Evolutionary conservation across 495 filamentous ascomycete genomes (phyloP).

Genomic region (Daldinia concentrica): DNA sequence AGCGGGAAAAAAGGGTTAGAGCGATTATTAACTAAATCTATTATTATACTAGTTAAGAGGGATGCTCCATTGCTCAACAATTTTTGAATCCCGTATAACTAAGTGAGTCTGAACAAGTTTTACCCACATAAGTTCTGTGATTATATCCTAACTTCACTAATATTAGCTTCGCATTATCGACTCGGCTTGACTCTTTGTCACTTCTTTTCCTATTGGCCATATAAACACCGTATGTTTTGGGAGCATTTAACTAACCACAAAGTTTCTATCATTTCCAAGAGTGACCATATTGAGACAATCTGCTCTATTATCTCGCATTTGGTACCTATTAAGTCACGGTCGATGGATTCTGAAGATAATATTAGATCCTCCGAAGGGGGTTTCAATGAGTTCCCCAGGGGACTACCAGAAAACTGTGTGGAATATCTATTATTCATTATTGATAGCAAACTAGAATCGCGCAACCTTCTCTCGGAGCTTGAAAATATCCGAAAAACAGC

Average conservation of each 20-base stretch:
- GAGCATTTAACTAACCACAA: neutral
- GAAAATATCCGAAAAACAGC: slow-evolving; percentile 76
- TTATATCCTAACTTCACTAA: neutral
- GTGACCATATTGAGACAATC: neutral
- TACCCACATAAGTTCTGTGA: neutral
- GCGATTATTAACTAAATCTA: too few relatives aligned
- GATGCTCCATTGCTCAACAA: neutral
- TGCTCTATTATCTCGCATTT: neutral
- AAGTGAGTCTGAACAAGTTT: neutral
- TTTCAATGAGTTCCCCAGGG: slow-evolving; percentile 74
- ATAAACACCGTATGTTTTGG: neutral
- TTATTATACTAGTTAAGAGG: too few relatives aligned
- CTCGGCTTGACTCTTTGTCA: neutral
- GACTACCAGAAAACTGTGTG: slow-evolving; percentile 84
- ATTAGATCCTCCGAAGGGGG: slow-evolving; percentile 51
- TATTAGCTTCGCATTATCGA: neutral
- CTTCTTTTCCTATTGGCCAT: neutral
- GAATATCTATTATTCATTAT: slow-evolving; percentile 85
- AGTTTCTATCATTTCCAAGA: neutral
- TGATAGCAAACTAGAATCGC: slow-evolving; percentile 63
- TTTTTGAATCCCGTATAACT: neutral
- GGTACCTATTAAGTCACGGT: neutral
- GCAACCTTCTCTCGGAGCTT: slow-evolving; percentile 61
- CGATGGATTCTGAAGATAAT: slow-evolving; percentile 39
- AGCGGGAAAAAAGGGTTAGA: neutral